Conservation (phyloP, 176 grass and related monocot species). For the Olyra latifolia region DNA sequence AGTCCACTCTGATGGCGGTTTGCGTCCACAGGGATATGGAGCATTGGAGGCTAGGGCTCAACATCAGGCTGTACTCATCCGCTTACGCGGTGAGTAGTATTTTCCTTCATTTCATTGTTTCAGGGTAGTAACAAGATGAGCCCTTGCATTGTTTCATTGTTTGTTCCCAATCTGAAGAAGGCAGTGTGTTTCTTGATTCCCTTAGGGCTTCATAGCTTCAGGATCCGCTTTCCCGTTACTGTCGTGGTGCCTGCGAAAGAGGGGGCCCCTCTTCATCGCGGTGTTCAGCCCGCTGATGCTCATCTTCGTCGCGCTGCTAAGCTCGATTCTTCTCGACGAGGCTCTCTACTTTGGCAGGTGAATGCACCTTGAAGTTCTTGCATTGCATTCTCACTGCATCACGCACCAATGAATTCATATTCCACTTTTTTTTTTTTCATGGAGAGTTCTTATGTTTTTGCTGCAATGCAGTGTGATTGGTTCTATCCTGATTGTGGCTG, state of each 20-base stretch:
- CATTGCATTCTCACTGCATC: too few species aligned
- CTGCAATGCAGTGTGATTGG: constrained; percentile 35
- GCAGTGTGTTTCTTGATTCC: neutral
- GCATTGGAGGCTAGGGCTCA: constrained; percentile 45
- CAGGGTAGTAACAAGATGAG: neutral
- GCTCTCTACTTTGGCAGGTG: constrained; percentile 44
- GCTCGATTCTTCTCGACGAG: constrained; percentile 32
- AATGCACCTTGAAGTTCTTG: neutral
- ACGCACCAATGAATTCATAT: too few species aligned
- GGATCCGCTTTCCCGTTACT: constrained; percentile 37
- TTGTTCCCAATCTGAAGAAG: neutral
- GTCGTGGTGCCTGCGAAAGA: constrained; percentile 61
- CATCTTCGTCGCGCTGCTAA: constrained; percentile 33
- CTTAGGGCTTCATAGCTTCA: constrained; percentile 41
- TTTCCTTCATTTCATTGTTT: neutral
- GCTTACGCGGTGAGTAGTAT: constrained; percentile 31
- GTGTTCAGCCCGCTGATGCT: constrained; percentile 59
- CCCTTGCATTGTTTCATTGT: neutral
- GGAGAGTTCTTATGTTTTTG: neutral
- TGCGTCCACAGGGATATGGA: constrained; percentile 9
- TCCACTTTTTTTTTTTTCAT: neutral
- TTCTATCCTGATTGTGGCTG: constrained; percentile 44
- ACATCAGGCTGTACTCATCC: constrained; percentile 40
- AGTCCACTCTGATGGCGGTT: constrained; percentile 32
- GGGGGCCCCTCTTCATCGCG: constrained; percentile 54